phyloP scores from a whole-genome alignment of 345 rosid genomes.

The Turnera subulata region DNA sequence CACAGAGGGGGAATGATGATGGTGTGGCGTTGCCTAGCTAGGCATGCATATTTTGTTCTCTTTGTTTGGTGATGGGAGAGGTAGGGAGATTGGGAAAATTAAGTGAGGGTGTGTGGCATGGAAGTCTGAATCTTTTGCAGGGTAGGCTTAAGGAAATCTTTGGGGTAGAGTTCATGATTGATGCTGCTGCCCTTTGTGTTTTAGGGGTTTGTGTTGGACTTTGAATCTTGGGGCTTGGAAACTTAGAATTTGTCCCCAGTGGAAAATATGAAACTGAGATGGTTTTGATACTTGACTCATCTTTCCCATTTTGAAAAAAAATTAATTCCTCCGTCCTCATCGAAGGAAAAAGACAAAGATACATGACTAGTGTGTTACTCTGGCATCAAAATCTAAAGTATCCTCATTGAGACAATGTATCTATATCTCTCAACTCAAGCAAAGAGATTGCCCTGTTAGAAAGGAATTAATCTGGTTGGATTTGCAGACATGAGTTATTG shows the following conservation, averaged over 20 bases:
- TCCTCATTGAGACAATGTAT: too few species aligned
- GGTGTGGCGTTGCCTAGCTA: not conserved
- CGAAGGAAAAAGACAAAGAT: too few species aligned
- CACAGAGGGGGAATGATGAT: not conserved
- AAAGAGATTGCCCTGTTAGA: too few species aligned
- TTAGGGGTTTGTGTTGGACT: constrained; percentile 15
- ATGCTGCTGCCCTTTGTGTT: not conserved
- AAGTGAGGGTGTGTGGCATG: not conserved
- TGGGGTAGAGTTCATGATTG: constrained; percentile 5
- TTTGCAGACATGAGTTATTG: too few species aligned
- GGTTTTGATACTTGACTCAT: not conserved
- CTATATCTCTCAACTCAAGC: too few species aligned
- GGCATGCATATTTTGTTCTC: not conserved
- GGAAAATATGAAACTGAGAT: not conserved
- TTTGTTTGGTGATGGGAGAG: not conserved
- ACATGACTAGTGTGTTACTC: too few species aligned
- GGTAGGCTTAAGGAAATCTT: not conserved
- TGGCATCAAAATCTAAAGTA: too few species aligned
- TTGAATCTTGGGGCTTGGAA: not conserved
- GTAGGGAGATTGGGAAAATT: not conserved
- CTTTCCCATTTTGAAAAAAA: constrained; percentile 1
- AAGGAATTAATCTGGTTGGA: too few species aligned
- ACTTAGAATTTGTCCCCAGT: constrained; percentile 4
- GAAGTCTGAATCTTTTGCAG: not conserved
- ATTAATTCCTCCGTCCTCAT: too few species aligned